phyloP scores from a whole-genome alignment of 805 yeast species.

The Kregervanrija fluxuum region DNA sequence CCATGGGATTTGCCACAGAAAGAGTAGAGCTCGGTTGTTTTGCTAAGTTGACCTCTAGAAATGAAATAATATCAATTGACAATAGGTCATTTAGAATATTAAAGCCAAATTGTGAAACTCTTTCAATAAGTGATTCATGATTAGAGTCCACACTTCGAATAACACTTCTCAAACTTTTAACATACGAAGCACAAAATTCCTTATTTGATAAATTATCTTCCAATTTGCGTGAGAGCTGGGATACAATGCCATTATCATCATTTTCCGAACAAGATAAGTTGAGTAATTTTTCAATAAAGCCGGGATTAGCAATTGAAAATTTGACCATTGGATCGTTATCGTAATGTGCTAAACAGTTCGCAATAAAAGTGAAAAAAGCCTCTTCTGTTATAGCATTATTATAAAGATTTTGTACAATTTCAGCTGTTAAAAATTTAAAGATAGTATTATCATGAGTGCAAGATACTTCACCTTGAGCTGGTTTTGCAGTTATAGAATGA shows the following conservation, averaged over 20 bases:
- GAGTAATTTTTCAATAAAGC: slow-evolving; percentile 16
- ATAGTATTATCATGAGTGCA: slow-evolving; percentile 9
- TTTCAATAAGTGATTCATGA: no score
- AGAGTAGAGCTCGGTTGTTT: no score
- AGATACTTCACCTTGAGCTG: slow-evolving; percentile 4
- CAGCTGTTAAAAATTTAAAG: slow-evolving; percentile 29
- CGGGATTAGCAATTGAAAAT: slow-evolving; percentile 9
- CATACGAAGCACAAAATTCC: no score
- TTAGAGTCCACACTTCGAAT: no score
- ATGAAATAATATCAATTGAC: no score
- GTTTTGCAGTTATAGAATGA: slow-evolving; percentile 24
- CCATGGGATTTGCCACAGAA: slow-evolving; percentile 19
- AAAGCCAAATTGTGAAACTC: no score
- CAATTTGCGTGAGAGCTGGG: background rate
- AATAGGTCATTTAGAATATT: no score
- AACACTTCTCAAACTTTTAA: no score
- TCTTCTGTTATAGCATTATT: slow-evolving; percentile 15
- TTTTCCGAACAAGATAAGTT: no score
- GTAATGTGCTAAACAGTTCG: slow-evolving; percentile 17
- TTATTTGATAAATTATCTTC: no score
- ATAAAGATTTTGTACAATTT: slow-evolving; percentile 30
- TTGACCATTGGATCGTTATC: slow-evolving; percentile 13
- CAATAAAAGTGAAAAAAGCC: slow-evolving; percentile 14
- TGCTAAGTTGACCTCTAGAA: background rate
- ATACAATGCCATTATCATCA: background rate